Conservation (phyloP, 495 filamentous ascomycete genomes). For the Penicillium silybi region DNA sequence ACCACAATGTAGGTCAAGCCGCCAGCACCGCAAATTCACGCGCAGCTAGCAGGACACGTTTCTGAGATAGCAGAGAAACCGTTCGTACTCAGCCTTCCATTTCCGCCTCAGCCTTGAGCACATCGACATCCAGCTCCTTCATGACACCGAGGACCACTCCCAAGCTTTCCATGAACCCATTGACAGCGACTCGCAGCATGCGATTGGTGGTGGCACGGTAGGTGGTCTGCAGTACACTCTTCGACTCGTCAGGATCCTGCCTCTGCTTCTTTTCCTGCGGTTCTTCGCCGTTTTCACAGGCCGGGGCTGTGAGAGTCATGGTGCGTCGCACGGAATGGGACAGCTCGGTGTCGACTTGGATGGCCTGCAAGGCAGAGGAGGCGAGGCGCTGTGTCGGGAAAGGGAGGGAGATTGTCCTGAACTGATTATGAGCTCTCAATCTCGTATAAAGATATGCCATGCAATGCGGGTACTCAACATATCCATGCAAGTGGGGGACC, state of each 20-base stretch:
- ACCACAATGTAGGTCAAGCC: background rate
- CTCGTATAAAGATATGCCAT: background rate
- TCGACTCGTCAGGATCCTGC: conserved; percentile 34
- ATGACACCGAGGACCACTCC: conserved; percentile 79
- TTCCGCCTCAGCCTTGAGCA: conserved; percentile 44
- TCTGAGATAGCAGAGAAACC: background rate
- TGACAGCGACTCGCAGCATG: conserved; percentile 95
- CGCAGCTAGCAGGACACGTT: background rate
- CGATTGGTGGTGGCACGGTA: conserved; percentile 91
- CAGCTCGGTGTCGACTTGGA: conserved; percentile 85
- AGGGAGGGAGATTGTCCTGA: conserved; percentile 73
- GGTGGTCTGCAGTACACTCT: conserved; percentile 63
- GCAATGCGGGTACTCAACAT: background rate
- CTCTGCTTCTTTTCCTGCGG: conserved; percentile 25
- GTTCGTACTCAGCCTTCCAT: conserved; percentile 22
- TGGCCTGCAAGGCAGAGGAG: conserved; percentile 64
- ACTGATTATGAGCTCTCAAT: background rate
- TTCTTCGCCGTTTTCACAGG: conserved; percentile 15
- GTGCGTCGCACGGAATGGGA: conserved; percentile 74
- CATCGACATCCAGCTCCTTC: conserved; percentile 85
- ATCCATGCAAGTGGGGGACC: background rate
- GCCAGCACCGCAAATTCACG: background rate
- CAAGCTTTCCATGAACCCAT: conserved; percentile 94
- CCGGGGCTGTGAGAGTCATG: conserved; percentile 52
- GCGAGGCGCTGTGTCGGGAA: conserved; percentile 81